Base-by-base conservation (phyloP, 495 filamentous ascomycete species). In the Penicillium coprophilum region DNA sequence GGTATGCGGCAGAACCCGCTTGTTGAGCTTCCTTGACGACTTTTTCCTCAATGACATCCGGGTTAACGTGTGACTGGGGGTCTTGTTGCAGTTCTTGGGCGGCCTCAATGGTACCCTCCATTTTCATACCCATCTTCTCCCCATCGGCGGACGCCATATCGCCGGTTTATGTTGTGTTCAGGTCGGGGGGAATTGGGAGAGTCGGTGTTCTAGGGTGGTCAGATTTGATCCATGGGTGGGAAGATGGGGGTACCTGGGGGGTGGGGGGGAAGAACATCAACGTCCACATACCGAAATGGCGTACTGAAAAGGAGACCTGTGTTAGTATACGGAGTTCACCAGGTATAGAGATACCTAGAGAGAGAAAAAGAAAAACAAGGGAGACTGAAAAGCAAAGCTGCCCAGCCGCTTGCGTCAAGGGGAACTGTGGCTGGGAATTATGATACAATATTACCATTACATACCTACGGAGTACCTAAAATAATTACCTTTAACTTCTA, bases 1-100 rank as follows among this genome's bases (percentile, higher is more conserved):
- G 84, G 69, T 87, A 91, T 50, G 90, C 93, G 9, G 85, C 77
- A 4, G 84, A 81, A 20, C 94, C 94, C 15, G 86, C 87, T 61
- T 87, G 85, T 64, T 80, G 83, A 60, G 86, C 87, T 68, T 96
- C 87, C 6, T 87, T 78, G 27, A 93, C 80, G 43, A 96, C 74
- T 59, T 82, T 80, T 56, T 82, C 74, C 68, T 96, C 84, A 21
- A 87, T 85, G 44, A 82, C 83, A 21, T 88, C 83, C 20, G 90
- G 77, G n/a, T 82, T 82, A 47, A 91, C 83, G 21, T 66, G 69
- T 66, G 82, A 87, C 58, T 87, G 70, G 41, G 88, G 86, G 67
- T 94, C 85, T 51, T 77, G 77, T 6, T 86, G 71, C 31, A 88
- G 83, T 34, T 71, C 58, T 38, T 72, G 55, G 46, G 77, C 76